Base-by-base conservation (phyloP, 768 basidiomycete genomes). In the Amanita inopinata region DNA sequence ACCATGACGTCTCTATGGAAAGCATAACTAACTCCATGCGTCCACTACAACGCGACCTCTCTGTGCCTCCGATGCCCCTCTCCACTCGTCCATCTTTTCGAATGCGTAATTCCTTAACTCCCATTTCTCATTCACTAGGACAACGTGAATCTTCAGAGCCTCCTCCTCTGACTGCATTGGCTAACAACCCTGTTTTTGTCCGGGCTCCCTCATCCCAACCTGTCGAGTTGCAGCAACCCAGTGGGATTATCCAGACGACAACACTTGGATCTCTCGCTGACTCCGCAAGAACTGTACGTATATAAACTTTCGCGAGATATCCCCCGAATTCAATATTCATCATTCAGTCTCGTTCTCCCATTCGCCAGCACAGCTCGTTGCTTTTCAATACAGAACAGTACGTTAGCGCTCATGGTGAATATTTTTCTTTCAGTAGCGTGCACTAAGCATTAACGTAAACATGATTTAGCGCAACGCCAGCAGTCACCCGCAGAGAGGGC, bases 31-130 rank as follows among this genome's bases (percentile, higher is more conserved):
- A 64, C 38, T 45, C 59, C 9, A 50, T 54, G 39, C 53, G 49
- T 42, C 51, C 56, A 36, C 57, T 56, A 36, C 55, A 48, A 34
- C 65, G 63, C 33, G 70, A 74, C 47, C 48, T 59, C 47, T 71
- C 76, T 22, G 60, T 70, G 62, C 70, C 74, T 10, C 71, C 73
- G 7, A 54, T 60, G 8, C 51, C 60, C 24, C 43, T 61, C 27
- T 56, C 64, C 32, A 55, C 60, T 50, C 76, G 67, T 49, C 69
- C 67, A 43, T 66, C 69, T 15, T 74, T 79, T 54, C 74, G 78
- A 23, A 64, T 84, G 67, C 78, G 82, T 49, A 68, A 74, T 15
- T 80, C 81, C 7, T 64, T 83, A 46, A 85, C 83, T 5, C 85
- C 85, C 5, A 80, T 80, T 5, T 43, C 40, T 19, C 59, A 53